These are phyloP conservation scores for Vickermania ingenoplastis DNA, from an alignment of 208 protist genomes.

Conservation along the genomic window DNA sequence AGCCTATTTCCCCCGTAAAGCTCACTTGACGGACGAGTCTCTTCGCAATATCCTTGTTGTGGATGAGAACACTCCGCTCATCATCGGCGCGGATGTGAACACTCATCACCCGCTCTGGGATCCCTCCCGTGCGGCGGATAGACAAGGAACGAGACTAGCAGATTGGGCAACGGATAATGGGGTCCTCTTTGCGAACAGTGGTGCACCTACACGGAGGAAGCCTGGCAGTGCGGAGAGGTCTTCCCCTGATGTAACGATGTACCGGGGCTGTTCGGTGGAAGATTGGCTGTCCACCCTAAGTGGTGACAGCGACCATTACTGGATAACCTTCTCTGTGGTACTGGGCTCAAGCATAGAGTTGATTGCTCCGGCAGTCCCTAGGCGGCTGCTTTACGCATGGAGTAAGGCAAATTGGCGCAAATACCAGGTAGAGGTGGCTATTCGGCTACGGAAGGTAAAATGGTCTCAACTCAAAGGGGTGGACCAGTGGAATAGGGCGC, in stretches of 20 bases:
- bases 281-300: background rate
- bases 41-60: background rate
- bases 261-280: background rate
- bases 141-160: background rate
- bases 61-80: background rate
- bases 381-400: background rate
- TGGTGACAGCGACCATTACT: background rate
- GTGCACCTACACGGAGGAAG: constrained; percentile 1
- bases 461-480: background rate
- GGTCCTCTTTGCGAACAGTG: background rate
- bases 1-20: background rate
- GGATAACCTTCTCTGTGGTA: background rate
- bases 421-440: background rate
- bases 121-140: background rate
- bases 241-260: background rate
- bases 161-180: background rate
- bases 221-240: background rate
- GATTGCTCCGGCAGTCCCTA: background rate
- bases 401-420: constrained; percentile 2
- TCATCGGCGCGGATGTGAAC: constrained; percentile 1
- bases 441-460: background rate
- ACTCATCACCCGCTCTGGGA: constrained; percentile 1
- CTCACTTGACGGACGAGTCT: background rate
- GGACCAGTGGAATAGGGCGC: background rate
- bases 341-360: background rate